Conservation (phyloP, 1,139 yeast genomes). For the Magnusiomyces fungicola region DNA sequence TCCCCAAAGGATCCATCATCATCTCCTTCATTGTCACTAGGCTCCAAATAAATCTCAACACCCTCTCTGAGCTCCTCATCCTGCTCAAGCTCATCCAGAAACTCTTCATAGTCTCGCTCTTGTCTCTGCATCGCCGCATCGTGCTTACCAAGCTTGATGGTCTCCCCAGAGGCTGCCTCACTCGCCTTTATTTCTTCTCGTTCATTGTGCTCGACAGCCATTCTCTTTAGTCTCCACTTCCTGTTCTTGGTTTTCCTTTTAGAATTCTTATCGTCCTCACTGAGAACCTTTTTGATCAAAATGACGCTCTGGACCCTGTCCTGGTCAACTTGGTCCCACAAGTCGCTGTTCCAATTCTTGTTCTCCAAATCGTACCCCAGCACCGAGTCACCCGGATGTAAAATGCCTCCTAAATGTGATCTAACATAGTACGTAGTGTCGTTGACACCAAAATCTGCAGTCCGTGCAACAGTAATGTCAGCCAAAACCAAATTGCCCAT, state of each 20-base stretch:
- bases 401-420: slow-evolving; percentile 86
- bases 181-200: slow-evolving; percentile 49
- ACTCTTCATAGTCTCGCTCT: slow-evolving; percentile 85
- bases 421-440: slow-evolving; percentile 77
- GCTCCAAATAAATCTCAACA: slow-evolving; percentile 55
- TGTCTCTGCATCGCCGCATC: slow-evolving; percentile 67
- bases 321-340: slow-evolving; percentile 70
- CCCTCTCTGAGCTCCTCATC: slow-evolving; percentile 87
- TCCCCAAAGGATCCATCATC: slow-evolving; percentile 32
- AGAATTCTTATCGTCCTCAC: slow-evolving; percentile 63
- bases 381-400: slow-evolving; percentile 95
- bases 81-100: slow-evolving; percentile 92
- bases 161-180: slow-evolving; percentile 38
- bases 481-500: slow-evolving; percentile 74
- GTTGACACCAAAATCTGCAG: slow-evolving; percentile 80
- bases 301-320: slow-evolving; percentile 69
- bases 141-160: slow-evolving; percentile 41
- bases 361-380: slow-evolving; percentile 82
- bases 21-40: slow-evolving; percentile 29
- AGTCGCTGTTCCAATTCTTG: slow-evolving; percentile 79
- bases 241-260: slow-evolving; percentile 55
- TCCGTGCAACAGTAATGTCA: slow-evolving; percentile 83
- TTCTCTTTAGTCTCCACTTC: slow-evolving; percentile 93
- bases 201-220: slow-evolving; percentile 93
- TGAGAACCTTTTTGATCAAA: slow-evolving; percentile 84